Evolutionary conservation across 2,329 filamentous ascomycete genomes (phyloP).

Genomic region (Paraconiothyrium brasiliense): DNA sequence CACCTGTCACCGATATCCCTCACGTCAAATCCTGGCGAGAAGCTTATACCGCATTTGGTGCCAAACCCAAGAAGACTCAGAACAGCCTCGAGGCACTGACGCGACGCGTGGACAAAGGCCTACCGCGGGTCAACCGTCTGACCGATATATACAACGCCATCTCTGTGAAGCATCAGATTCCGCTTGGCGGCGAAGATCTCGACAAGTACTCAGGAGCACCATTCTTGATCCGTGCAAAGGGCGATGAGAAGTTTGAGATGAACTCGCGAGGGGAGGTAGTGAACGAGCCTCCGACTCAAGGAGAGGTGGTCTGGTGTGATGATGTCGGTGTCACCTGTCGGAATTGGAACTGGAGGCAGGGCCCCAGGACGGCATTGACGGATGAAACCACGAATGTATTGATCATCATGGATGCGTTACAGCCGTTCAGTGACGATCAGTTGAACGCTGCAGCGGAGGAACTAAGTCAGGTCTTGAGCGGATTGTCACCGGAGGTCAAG

Average conservation of each 20-base stretch:
- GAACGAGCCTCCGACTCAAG: constrained; percentile 32
- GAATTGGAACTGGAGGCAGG: constrained; percentile 54
- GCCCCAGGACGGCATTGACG: constrained; percentile 46
- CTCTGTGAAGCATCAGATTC: constrained; percentile 52
- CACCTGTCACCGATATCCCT: constrained; percentile 41
- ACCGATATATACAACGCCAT: constrained; percentile 55
- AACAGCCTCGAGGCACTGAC: constrained; percentile 52
- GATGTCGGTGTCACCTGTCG: constrained; percentile 50
- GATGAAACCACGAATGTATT: constrained; percentile 48
- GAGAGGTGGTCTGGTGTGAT: constrained; percentile 54
- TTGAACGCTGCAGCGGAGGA: constrained; percentile 41
- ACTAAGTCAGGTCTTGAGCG: constrained; percentile 19
- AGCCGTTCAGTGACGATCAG: constrained; percentile 30
- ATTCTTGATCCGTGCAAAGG: constrained; percentile 42
- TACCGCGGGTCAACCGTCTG: constrained; percentile 51
- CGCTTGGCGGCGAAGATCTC: constrained; percentile 52
- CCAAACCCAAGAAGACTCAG: constrained; percentile 50
- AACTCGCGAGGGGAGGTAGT: constrained; percentile 39
- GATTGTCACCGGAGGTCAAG: constrained; percentile 5
- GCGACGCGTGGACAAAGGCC: constrained; percentile 42
- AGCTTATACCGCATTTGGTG: constrained; percentile 52
- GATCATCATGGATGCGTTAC: constrained; percentile 48
- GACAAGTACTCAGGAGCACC: constrained; percentile 50
- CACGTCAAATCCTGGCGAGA: constrained; percentile 52
- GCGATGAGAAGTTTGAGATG: constrained; percentile 47